phyloP scores from a whole-genome alignment of 768 basidiomycete species.

The Tulasnella sp. region DNA sequence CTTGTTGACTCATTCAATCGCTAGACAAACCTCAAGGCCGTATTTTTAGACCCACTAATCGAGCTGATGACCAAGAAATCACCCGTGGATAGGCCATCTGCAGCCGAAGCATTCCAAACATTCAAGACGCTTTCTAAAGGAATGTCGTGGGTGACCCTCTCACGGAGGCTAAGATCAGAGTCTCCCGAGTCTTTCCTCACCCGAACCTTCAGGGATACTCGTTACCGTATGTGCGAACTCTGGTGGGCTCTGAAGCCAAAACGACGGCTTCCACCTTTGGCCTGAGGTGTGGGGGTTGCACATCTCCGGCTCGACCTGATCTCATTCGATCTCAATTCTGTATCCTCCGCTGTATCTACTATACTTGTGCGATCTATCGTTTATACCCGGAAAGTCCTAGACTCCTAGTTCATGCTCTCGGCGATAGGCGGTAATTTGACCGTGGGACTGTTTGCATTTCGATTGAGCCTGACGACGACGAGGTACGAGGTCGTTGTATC shows the following conservation, averaged over 20 bases:
- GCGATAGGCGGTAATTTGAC: too few species aligned
- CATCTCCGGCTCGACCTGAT: too few species aligned
- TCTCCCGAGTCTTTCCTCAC: neutral
- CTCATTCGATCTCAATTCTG: too few species aligned
- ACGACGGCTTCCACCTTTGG: neutral
- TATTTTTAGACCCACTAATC: conserved; percentile 4
- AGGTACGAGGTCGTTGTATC: too few species aligned
- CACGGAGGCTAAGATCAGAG: neutral
- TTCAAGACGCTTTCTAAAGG: neutral
- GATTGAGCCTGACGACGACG: too few species aligned
- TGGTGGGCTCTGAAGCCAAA: neutral
- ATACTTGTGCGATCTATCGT: too few species aligned
- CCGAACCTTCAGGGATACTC: neutral
- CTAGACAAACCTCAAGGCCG: neutral
- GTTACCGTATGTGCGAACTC: neutral
- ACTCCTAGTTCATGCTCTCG: too few species aligned
- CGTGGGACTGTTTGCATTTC: too few species aligned
- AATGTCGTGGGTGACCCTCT: neutral
- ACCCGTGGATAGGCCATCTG: neutral
- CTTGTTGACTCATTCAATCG: neutral
- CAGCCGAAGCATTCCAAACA: neutral
- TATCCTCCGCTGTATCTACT: too few species aligned
- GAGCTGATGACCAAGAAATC: neutral
- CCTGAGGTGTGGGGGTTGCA: neutral
- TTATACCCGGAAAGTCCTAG: too few species aligned